Conservation (phyloP, 345 rosid species). For the Brassica carinata region DNA sequence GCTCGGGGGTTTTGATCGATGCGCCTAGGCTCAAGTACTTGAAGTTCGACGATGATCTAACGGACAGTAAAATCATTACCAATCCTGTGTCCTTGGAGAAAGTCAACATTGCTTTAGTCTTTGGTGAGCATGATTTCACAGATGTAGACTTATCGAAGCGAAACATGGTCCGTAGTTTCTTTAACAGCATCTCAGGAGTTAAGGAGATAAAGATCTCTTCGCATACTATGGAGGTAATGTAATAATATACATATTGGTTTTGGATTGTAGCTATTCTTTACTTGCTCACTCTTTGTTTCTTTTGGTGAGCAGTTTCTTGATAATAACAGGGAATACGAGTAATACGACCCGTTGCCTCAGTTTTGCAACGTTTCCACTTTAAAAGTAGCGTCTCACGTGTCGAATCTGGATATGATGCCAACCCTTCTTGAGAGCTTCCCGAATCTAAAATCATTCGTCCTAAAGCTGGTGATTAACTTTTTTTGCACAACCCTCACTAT, state of each 20-base stretch:
- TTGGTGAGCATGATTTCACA: background rate
- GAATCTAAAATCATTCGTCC: constrained; percentile 2
- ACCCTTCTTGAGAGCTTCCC: constrained; percentile 18
- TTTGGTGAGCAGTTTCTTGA: constrained; percentile 16
- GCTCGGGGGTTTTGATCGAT: constrained; percentile 16
- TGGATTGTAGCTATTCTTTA: background rate
- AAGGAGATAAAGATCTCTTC: constrained; percentile 8
- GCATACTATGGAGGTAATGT: constrained; percentile 17
- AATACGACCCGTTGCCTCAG: constrained; percentile 7
- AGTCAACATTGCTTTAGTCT: constrained; percentile 9
- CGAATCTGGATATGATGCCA: background rate
- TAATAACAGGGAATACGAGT: background rate
- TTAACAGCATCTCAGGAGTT: constrained; percentile 18
- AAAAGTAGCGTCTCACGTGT: background rate
- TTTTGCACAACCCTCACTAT: background rate
- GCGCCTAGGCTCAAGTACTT: constrained; percentile 23
- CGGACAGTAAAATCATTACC: constrained; percentile 7
- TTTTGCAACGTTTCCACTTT: constrained; percentile 20
- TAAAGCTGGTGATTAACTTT: background rate
- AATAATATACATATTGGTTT: background rate
- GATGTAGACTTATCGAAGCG: constrained; percentile 10
- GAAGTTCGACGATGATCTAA: constrained; percentile 14
- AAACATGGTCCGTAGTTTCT: constrained; percentile 22
- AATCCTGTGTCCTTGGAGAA: constrained; percentile 18
- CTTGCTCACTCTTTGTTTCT: background rate